Evolutionary conservation across 2,329 filamentous ascomycete genomes (phyloP), one percentile per base, ranked within the genome.

Genomic region (Mariannaea elegans): DNA sequence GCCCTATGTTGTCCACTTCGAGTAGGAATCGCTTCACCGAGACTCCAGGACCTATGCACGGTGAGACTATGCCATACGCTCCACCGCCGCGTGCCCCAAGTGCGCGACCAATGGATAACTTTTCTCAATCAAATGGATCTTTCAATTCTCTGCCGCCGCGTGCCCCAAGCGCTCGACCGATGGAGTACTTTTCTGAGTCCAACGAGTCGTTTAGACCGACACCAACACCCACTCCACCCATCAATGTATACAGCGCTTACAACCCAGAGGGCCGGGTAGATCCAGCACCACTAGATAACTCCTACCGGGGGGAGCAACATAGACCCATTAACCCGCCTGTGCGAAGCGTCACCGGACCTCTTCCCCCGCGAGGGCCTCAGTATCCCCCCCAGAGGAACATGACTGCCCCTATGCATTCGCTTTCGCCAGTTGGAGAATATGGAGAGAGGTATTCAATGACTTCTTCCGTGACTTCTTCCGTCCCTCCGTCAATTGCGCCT

Each of bases 341-440:
- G 52, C 76, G 81, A 31, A 82, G 79, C 54, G 73, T 75, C 24
- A 81, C 80, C 13, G 75, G 75, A 1, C 76, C 76, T 4, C 64
- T 76, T 13, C 71, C 75, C 23, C 67, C 70, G 9, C 65, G 74
- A 23, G 75, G 71, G 32, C 73, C 72, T 36, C 75, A 72, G 12
- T 73, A 75, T 34, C 67, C 76, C 24, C 78, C 79, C 1, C 76
- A 77, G 62, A 76, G 82, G 49, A 82, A 79, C 55, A 77, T 82
- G 76, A 83, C 81, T 19, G 78, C 77, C 4, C 78, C 79, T 4
- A 66, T 77, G 53, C 74, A 76, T 13, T 65, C 69, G 24, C 69
- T 73, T 42, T 69, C 67, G 36, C 65, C 61, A 2, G 49, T 66
- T 38, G 67, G 69, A 21, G 73, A 73, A 32, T 74, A 69, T 52